Evolutionary conservation across 1,139 yeast genomes (phyloP).

Genomic region (Saccharomyces hybrid): DNA sequence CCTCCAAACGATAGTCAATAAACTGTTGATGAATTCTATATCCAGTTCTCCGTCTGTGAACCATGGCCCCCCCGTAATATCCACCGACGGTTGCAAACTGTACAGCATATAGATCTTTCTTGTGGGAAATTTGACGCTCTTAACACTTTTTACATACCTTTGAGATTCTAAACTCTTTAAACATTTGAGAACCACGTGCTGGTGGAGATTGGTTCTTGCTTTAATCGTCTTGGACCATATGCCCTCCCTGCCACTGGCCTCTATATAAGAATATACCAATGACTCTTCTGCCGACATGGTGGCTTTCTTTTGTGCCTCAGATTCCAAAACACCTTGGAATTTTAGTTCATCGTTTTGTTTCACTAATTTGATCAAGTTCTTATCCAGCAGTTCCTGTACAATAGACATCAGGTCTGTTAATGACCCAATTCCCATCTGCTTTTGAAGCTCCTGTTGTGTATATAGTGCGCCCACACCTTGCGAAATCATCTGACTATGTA

Average conservation of each 20-base stretch:
- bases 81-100: slow-evolving; percentile 86
- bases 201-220: slow-evolving; percentile 86
- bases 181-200: slow-evolving; percentile 82
- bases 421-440: slow-evolving; percentile 35
- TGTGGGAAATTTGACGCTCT: slow-evolving; percentile 95
- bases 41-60: slow-evolving; percentile 94
- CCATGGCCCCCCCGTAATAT: slow-evolving; percentile 99
- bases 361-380: slow-evolving; percentile 60
- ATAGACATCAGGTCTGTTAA: slow-evolving; percentile 45
- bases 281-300: slow-evolving; percentile 84
- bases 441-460: slow-evolving; percentile 53
- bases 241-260: slow-evolving; percentile 91
- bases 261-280: slow-evolving; percentile 83
- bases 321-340: slow-evolving; percentile 63
- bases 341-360: slow-evolving; percentile 57
- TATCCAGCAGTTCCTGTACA: slow-evolving; percentile 60
- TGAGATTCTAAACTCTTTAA: slow-evolving; percentile 77
- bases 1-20: slow-evolving; percentile 82
- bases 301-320: slow-evolving; percentile 64
- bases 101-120: slow-evolving; percentile 94
- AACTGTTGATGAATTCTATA: slow-evolving; percentile 82
- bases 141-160: slow-evolving; percentile 80
- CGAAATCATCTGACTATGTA: slow-evolving; percentile 55
- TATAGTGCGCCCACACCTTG: slow-evolving; percentile 42
- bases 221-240: slow-evolving; percentile 93